Percentiles rank a stretch among this genome's conserved stretches.
Conservation (phyloP, 495 filamentous ascomycete genomes). For the Articulospora tetracladia region DNA sequence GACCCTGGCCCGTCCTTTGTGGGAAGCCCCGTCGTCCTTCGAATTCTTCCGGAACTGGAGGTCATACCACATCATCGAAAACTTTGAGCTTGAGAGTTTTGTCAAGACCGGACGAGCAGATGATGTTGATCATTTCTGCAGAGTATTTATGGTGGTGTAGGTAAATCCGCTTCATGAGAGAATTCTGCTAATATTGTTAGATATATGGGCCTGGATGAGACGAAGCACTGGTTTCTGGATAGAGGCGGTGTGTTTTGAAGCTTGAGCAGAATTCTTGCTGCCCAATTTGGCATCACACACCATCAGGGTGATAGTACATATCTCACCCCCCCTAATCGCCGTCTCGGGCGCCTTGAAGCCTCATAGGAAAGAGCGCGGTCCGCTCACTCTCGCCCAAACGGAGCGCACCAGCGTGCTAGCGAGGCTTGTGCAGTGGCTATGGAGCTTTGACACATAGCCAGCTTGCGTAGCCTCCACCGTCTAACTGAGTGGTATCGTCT, state of each 20-base stretch:
- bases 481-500: too few species aligned
- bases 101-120: conserved; percentile 25
- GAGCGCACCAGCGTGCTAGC: too few species aligned
- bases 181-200: conserved; percentile 10
- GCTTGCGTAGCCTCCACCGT: too few species aligned
- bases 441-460: too few species aligned
- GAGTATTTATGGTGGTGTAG: conserved; percentile 25
- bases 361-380: too few species aligned
- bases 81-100: conserved; percentile 26
- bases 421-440: too few species aligned
- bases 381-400: too few species aligned
- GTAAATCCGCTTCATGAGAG: conserved; percentile 4
- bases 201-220: conserved; percentile 25
- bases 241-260: conserved; percentile 7
- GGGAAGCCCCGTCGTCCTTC: conserved; percentile 27
- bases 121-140: conserved; percentile 28
- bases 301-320: too few species aligned
- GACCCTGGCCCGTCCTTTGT: conserved; percentile 28
- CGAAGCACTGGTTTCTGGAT: conserved; percentile 18
- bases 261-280: too few species aligned
- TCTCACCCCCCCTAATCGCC: too few species aligned
- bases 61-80: conserved; percentile 25
- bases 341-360: too few species aligned
- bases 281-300: too few species aligned
- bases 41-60: conserved; percentile 27